Evolutionary conservation across 495 filamentous ascomycete species (phyloP).

Genomic region (Penicillium chermesinum): DNA sequence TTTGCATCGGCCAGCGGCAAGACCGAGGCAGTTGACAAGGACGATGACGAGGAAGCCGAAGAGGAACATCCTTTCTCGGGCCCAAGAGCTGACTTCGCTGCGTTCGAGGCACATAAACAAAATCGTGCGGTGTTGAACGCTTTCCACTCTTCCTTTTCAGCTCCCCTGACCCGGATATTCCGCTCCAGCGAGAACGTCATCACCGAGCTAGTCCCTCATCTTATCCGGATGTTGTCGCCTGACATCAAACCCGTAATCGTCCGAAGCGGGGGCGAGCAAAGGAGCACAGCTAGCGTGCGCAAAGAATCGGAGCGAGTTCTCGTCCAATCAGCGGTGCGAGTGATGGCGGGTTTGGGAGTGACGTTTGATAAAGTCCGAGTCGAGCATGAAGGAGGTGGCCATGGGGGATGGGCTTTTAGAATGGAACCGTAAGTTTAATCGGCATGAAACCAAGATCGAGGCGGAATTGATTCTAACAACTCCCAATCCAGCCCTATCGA

Average conservation of each 20-base stretch:
- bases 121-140: slow-evolving; percentile 52
- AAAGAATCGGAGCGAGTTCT: slow-evolving; percentile 77
- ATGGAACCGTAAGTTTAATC: slow-evolving; percentile 79
- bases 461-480: too few relatives aligned
- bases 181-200: slow-evolving; percentile 67
- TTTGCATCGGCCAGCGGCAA: slow-evolving; percentile 59
- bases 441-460: slow-evolving; percentile 8
- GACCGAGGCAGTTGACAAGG: slow-evolving; percentile 24
- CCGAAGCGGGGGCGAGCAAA: slow-evolving; percentile 59
- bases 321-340: slow-evolving; percentile 69
- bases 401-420: slow-evolving; percentile 73
- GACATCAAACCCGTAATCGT: slow-evolving; percentile 91
- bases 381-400: slow-evolving; percentile 53
- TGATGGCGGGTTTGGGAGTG: slow-evolving; percentile 74
- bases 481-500: slow-evolving; percentile 61
- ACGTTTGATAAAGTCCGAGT: slow-evolving; percentile 77
- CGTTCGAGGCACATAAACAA: slow-evolving; percentile 68
- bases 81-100: slow-evolving; percentile 70
- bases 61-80: slow-evolving; percentile 70
- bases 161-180: slow-evolving; percentile 65
- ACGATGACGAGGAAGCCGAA: slow-evolving; percentile 48
- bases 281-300: slow-evolving; percentile 75
- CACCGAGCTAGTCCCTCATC: slow-evolving; percentile 76
- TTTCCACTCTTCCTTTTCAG: slow-evolving; percentile 53
- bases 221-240: slow-evolving; percentile 76